Conservation (phyloP, 2,329 filamentous ascomycete species). For the Stagonosporopsis cucurbitacearum region DNA sequence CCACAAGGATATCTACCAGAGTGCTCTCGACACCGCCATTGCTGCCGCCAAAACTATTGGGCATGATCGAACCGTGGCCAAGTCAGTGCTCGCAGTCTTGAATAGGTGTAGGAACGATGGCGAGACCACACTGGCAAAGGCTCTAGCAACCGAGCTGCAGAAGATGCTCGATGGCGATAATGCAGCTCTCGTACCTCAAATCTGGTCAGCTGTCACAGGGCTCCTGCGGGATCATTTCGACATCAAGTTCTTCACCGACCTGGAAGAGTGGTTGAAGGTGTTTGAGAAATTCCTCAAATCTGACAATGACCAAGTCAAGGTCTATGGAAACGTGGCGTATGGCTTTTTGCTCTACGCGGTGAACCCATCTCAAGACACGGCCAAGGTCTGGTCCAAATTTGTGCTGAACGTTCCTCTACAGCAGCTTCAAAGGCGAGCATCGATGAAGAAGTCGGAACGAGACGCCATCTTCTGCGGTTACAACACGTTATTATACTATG, state of each 20-base stretch:
- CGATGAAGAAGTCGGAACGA: slow-evolving; percentile 70
- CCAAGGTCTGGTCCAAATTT: slow-evolving; percentile 50
- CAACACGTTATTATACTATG: slow-evolving; percentile 59
- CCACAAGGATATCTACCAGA: slow-evolving; percentile 75
- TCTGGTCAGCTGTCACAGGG: slow-evolving; percentile 85
- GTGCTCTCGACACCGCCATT: slow-evolving; percentile 76
- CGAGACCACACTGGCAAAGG: slow-evolving; percentile 53
- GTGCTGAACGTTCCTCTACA: slow-evolving; percentile 36
- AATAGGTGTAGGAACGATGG: slow-evolving; percentile 68
- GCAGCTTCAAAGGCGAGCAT: slow-evolving; percentile 51
- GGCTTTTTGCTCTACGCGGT: slow-evolving; percentile 80
- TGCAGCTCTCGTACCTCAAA: slow-evolving; percentile 75
- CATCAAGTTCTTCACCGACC: slow-evolving; percentile 72
- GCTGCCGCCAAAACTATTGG: slow-evolving; percentile 74
- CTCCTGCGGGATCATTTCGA: slow-evolving; percentile 70
- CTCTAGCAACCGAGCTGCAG: slow-evolving; percentile 70
- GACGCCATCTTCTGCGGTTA: slow-evolving; percentile 73
- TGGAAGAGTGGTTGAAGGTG: slow-evolving; percentile 76
- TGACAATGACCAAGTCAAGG: slow-evolving; percentile 66
- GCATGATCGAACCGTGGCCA: slow-evolving; percentile 70
- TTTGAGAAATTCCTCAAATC: slow-evolving; percentile 87
- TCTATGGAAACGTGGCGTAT: slow-evolving; percentile 83
- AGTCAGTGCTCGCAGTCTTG: slow-evolving; percentile 69
- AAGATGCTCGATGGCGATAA: slow-evolving; percentile 64
- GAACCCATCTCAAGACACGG: slow-evolving; percentile 66